Conservation (phyloP, 1,284 basidiomycete genomes). For the Papiliotrema terrestris region DNA sequence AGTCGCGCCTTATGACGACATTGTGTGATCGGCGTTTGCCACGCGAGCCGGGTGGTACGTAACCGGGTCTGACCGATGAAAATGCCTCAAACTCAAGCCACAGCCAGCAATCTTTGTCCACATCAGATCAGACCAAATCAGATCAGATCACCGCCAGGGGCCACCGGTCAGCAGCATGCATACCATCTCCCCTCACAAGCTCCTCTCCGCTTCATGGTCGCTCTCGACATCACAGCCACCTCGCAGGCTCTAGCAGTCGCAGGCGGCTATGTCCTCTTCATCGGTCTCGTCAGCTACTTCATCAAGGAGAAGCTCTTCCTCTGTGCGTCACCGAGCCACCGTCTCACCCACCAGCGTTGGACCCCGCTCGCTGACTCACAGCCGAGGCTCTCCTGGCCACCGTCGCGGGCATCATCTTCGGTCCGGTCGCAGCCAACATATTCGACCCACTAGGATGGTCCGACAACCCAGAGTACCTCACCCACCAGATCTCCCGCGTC, state of each 20-base stretch:
- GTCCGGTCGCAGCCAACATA: slow-evolving; percentile 33
- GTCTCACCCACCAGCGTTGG: background rate
- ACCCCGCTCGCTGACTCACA: slow-evolving; percentile 51
- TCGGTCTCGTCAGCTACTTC: slow-evolving; percentile 47
- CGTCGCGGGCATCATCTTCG: slow-evolving; percentile 85
- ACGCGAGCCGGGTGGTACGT: too few relatives aligned
- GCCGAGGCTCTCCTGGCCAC: slow-evolving; percentile 95
- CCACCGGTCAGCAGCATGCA: too few relatives aligned
- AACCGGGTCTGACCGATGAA: too few relatives aligned
- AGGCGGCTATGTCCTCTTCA: slow-evolving; percentile 42
- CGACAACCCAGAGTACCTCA: slow-evolving; percentile 17
- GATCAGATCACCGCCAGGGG: too few relatives aligned
- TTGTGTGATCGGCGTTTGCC: too few relatives aligned
- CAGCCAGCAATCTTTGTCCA: too few relatives aligned
- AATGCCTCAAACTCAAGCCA: too few relatives aligned
- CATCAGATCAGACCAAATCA: too few relatives aligned
- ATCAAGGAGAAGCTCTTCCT: slow-evolving; percentile 50
- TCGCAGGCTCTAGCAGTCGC: slow-evolving; percentile 42
- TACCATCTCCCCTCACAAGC: background rate
- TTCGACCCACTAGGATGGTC: slow-evolving; percentile 33
- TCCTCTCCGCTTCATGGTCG: slow-evolving; percentile 31
- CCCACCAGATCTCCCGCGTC: slow-evolving; percentile 79
- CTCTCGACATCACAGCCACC: slow-evolving; percentile 43
- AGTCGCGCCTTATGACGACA: background rate
- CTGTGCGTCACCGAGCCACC: slow-evolving; percentile 26